Evolutionary conservation across 805 yeast genomes (phyloP).

Genomic region (Metschnikowia cerradonensis): DNA sequence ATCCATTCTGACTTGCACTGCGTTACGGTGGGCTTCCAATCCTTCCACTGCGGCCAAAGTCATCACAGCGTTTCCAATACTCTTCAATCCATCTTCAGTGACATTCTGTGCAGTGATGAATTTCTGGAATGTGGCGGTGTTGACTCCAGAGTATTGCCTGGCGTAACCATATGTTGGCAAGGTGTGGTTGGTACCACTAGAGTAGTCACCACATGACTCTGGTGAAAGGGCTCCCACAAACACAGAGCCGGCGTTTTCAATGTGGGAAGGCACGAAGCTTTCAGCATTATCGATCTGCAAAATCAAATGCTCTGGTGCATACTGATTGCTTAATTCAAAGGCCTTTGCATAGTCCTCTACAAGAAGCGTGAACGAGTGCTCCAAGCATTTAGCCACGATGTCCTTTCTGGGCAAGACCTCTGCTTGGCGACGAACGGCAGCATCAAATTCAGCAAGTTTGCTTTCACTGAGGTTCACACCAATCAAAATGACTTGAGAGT

Average conservation of each 20-base stretch:
- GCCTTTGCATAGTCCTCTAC: conserved; percentile 77
- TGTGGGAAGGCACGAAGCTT: conserved; percentile 59
- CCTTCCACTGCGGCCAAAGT: conserved; percentile 95
- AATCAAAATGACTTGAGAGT: conserved; percentile 91
- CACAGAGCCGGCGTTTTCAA: conserved; percentile 92
- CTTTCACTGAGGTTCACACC: conserved; percentile 66
- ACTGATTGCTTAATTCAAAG: conserved; percentile 76
- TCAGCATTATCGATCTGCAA: conserved; percentile 82
- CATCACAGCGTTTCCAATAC: conserved; percentile 96
- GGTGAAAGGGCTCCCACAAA: conserved; percentile 97
- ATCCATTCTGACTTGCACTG: conserved; percentile 91
- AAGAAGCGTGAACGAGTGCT: conserved; percentile 79
- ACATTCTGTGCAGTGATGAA: conserved; percentile 92
- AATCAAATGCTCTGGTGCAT: conserved; percentile 98
- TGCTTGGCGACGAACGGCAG: conserved; percentile 84
- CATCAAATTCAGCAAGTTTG: conserved; percentile 67
- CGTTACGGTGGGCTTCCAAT: conserved; percentile 93
- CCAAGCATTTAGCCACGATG: conserved; percentile 86
- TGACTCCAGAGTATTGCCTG: conserved; percentile 94
- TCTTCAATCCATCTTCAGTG: conserved; percentile 75
- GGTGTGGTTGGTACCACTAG: conserved; percentile 97
- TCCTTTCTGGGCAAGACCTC: conserved; percentile 82
- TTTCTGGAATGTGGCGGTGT: conserved; percentile 93
- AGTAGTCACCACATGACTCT: conserved; percentile 97
- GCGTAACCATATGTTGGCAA: conserved; percentile 98